Base-by-base conservation (phyloP, 306 rosid genomes). In the Acacia crassicarpa region DNA sequence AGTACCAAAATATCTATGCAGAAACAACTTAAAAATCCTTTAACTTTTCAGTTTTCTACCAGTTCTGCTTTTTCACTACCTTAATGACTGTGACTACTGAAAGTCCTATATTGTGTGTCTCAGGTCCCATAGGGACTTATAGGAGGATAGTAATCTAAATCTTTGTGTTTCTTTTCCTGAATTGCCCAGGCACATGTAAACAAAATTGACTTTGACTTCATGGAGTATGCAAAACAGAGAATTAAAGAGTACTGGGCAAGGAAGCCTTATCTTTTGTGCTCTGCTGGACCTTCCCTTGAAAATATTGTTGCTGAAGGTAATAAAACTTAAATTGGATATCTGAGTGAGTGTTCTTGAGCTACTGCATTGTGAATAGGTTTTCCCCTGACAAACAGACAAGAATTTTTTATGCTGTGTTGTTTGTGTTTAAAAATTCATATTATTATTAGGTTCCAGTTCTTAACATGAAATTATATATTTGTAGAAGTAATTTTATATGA, bases 161-260 rank as follows among this genome's bases (percentile, higher is more conserved):
- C 20, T 38, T 56, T 8, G 17, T 62, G 30, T 16, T 32, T 32
- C 16, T 14, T 67, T 67, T n/a, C 12, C 4, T 78, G 54, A 72
- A 65, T 85, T 84, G 3, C 22, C 43, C 91, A 94, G 97, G 95
- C 76, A 73, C 97, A 91, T 76, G 90, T 89, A 76, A 94, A 91
- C 72, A 92, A 91, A 44, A 94, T 94, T 38, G 97, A 94, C 23
- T 94, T 94, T 27, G 89, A 91, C 80, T 94, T 91, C 81, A 82
- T 69, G 69, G 94, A 91, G 74, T 94, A 94, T 78, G 98, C 98
- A 8, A 82, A 84, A 74, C 97, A 94, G 80, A 88, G 98, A 86
- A 88, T 91, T 63, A 82, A 92, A 33, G 92, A 89, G 53, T 92
- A 91, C 67, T 91, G 91, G 98, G 74, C 72, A 75, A 91, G 79